Evolutionary conservation across 208 protist species (phyloP).

Genomic region (Trypanosoma caninum): DNA sequence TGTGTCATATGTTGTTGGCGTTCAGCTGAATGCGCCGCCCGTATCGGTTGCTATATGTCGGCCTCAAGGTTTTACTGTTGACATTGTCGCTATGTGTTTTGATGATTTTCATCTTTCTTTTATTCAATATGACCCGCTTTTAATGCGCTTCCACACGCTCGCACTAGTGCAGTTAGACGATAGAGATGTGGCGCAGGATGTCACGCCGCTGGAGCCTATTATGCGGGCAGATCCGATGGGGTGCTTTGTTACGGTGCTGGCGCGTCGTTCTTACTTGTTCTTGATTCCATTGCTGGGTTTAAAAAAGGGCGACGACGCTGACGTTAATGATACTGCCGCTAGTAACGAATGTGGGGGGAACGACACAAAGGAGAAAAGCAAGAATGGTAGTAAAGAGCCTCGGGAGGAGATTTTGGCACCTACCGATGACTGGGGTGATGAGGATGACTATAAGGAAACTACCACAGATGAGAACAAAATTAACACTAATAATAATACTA

Average conservation of each 20-base stretch:
- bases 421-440: constrained; percentile 76
- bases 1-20: constrained; percentile 40
- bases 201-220: constrained; percentile 44
- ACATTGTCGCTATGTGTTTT: constrained; percentile 72
- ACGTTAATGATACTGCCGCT: constrained; percentile 1
- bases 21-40: constrained; percentile 62
- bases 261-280: constrained; percentile 65
- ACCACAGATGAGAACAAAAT: too few relatives aligned
- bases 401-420: constrained; percentile 13
- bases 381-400: constrained; percentile 6
- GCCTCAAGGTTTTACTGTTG: constrained; percentile 41
- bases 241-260: constrained; percentile 58
- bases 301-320: constrained; percentile 14
- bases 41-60: constrained; percentile 46
- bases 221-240: constrained; percentile 72
- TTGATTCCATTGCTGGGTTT: constrained; percentile 49
- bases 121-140: constrained; percentile 61
- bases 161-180: constrained; percentile 82
- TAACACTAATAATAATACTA: too few relatives aligned
- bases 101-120: constrained; percentile 87
- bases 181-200: constrained; percentile 39
- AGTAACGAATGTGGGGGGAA: background rate
- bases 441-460: constrained; percentile 65
- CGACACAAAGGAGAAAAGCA: background rate
- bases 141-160: constrained; percentile 60